phyloP scores from a whole-genome alignment of 164 flowering plant genomes.

The Amborella trichopoda region DNA sequence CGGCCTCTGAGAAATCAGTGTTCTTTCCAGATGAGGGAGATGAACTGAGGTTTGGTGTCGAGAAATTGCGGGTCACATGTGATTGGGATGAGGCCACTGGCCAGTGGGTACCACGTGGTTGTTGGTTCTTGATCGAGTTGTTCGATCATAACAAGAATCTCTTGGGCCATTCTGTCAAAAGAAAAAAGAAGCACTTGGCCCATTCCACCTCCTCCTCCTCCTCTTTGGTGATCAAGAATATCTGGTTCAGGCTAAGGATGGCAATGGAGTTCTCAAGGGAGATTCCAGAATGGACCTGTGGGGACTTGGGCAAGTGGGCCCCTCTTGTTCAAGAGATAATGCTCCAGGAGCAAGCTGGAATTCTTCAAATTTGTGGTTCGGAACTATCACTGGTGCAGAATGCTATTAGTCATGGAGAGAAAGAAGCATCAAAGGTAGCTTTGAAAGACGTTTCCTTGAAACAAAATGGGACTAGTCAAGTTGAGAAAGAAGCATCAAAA shows the following conservation, averaged over 20 bases:
- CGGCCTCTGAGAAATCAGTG: conserved; percentile 33
- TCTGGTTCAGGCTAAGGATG: conserved; percentile 45
- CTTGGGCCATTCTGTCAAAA: too few species aligned
- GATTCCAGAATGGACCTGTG: conserved; percentile 39
- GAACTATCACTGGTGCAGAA: too few species aligned
- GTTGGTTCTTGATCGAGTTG: conserved; percentile 46
- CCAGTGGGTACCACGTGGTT: conserved; percentile 37
- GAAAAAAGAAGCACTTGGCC: too few species aligned
- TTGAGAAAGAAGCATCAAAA: too few species aligned
- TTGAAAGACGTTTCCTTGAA: too few species aligned
- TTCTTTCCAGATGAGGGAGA: conserved; percentile 93
- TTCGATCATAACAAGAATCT: conserved; percentile 28
- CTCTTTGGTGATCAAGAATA: conserved; percentile 38
- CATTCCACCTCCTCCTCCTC: conserved; percentile 7
- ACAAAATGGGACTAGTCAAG: too few species aligned
- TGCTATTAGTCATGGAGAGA: too few species aligned
- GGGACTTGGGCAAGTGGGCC: conserved; percentile 25
- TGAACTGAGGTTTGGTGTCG: conserved; percentile 22
- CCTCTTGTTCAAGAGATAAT: too few species aligned
- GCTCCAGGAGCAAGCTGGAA: too few species aligned
- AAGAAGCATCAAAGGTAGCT: too few species aligned
- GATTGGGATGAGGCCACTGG: conserved; percentile 46
- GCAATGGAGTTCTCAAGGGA: conserved; percentile 14
- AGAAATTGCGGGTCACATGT: conserved; percentile 32
- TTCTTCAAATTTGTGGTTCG: too few species aligned